phyloP scores from a whole-genome alignment of 164 flowering plant genomes.

The Cinnamomum micranthum region DNA sequence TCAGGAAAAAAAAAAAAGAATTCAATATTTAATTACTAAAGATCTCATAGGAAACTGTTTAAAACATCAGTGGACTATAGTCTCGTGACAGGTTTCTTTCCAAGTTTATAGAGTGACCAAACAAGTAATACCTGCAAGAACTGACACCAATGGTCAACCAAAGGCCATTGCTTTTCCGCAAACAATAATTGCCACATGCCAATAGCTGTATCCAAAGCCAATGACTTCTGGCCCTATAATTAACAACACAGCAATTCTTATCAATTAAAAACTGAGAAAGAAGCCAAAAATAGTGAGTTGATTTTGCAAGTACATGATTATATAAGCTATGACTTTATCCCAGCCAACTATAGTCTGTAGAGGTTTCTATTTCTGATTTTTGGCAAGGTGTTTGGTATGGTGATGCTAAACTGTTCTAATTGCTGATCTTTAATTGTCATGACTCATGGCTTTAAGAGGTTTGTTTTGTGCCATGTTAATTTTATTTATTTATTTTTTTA shows the following conservation, averaged over 20 bases:
- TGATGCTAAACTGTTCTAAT: too few species aligned
- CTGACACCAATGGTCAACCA: conserved; percentile 98
- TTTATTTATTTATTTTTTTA: too few species aligned
- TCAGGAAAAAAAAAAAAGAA: background rate
- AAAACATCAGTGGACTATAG: background rate
- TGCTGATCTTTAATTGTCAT: too few species aligned
- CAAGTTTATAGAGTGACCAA: background rate
- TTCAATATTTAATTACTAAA: too few species aligned
- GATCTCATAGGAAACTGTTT: background rate
- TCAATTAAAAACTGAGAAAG: background rate
- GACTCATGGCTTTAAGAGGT: too few species aligned
- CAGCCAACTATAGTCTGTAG: too few species aligned
- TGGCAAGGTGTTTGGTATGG: too few species aligned
- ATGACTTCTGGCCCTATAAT: conserved; percentile 91
- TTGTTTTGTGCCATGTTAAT: too few species aligned
- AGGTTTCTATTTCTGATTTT: too few species aligned
- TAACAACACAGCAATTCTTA: background rate
- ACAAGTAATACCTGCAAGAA: conserved; percentile 71
- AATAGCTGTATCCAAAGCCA: conserved; percentile 97
- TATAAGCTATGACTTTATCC: too few species aligned
- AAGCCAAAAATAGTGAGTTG: background rate
- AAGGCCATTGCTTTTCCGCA: conserved; percentile 94
- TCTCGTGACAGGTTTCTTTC: background rate
- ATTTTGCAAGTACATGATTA: background rate
- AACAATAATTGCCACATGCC: conserved; percentile 99